phyloP scores from a whole-genome alignment of 1,139 yeast species.

The Blastobotrys aristatus region DNA sequence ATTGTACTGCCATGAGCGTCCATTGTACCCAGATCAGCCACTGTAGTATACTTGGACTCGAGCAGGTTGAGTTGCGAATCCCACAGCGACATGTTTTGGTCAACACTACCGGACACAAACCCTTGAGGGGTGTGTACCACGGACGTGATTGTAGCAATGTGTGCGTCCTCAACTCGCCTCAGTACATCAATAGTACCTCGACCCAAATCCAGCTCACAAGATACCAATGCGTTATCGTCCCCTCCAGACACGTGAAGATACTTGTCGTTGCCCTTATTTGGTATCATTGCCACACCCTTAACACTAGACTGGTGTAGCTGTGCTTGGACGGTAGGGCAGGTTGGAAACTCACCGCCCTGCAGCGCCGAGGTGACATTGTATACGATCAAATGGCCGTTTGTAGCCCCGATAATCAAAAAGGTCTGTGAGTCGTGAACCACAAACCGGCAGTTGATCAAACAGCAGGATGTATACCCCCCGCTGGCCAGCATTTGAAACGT shows the following conservation, averaged over 20 bases:
- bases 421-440: conserved; percentile 33
- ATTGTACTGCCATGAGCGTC: conserved; percentile 15
- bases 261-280: not conserved
- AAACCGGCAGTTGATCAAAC: conserved; percentile 60
- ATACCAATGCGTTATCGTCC: conserved; percentile 76
- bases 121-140: conserved; percentile 36
- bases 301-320: conserved; percentile 81
- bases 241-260: conserved; percentile 69
- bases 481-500: conserved; percentile 43
- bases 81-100: conserved; percentile 75
- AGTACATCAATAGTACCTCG: conserved; percentile 23
- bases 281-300: conserved; percentile 42
- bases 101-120: conserved; percentile 59
- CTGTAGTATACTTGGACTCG: conserved; percentile 59
- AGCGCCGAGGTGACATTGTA: conserved; percentile 30
- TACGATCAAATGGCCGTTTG: conserved; percentile 72
- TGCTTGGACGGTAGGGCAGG: conserved; percentile 34
- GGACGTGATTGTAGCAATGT: conserved; percentile 82
- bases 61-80: conserved; percentile 35
- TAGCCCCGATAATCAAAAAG: conserved; percentile 56
- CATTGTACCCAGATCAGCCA: conserved; percentile 85
- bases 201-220: conserved; percentile 34
- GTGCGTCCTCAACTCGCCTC: conserved; percentile 46
- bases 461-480: conserved; percentile 65
- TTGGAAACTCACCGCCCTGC: conserved; percentile 11